phyloP scores from a whole-genome alignment of 495 filamentous ascomycete genomes.

The Cercophora samala region DNA sequence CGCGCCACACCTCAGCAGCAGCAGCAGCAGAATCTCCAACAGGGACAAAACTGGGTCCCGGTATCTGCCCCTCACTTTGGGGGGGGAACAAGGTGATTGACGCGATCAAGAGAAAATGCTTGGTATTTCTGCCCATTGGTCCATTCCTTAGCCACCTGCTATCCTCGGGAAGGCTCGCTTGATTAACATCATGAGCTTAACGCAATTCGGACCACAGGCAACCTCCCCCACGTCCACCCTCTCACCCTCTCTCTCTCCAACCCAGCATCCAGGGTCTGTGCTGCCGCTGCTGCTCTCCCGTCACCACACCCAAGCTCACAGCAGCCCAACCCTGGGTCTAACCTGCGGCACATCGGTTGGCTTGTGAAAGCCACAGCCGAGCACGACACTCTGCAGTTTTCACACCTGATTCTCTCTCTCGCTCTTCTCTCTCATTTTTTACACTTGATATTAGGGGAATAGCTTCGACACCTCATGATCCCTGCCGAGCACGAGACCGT shows the following conservation, averaged over 20 bases:
- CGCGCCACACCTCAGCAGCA: neutral
- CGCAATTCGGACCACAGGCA: slow-evolving; percentile 1
- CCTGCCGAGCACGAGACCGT: neutral
- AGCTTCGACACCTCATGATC: slow-evolving; percentile 1
- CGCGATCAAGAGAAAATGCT: neutral
- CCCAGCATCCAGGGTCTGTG: neutral
- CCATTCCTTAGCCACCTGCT: slow-evolving; percentile 7
- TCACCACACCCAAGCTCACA: too few species aligned
- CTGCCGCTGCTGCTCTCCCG: neutral
- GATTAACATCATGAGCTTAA: neutral
- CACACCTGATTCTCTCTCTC: neutral
- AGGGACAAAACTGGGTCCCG: too few species aligned
- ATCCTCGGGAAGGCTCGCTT: slow-evolving; percentile 11
- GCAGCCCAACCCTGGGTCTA: too few species aligned
- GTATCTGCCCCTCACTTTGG: slow-evolving; percentile 5
- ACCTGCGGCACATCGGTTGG: too few species aligned
- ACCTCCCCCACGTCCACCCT: slow-evolving; percentile 1
- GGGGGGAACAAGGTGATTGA: neutral
- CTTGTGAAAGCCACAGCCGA: neutral
- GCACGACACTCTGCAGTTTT: neutral
- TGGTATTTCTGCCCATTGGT: slow-evolving; percentile 11
- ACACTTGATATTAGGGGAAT: neutral
- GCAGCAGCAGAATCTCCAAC: too few species aligned
- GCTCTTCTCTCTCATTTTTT: neutral
- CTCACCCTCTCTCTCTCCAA: neutral